Evolutionary conservation across 768 basidiomycete genomes (phyloP), one percentile per base, ranked within the genome.

Genomic region (Lactifluus subvellereus): DNA sequence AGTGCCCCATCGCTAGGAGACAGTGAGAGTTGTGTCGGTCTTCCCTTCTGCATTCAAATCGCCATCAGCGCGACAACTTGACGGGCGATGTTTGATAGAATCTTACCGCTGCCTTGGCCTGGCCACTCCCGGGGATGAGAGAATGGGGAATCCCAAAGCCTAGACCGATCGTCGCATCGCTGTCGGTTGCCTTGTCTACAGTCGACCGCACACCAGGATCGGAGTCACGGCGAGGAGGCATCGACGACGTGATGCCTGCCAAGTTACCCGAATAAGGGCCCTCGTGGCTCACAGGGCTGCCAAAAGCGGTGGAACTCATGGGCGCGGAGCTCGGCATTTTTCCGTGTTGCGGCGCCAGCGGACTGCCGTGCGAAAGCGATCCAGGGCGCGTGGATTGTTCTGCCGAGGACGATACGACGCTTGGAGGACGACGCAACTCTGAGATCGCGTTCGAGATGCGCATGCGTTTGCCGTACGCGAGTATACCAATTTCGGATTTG

Each of bases 381-480:
- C 74, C 77, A 0, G 76, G 73, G 9, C 69, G 70, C 7, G 73
- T 66, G 20, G 70, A 73, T 37, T 71, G 71, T 72, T 80, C 73
- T 2, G 59, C 66, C 14, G 72, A 65, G 67, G 54, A 71, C 61
- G 81, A 79, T 54, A 79, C 68, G 52, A 89, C 76, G 0, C 85
- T 84, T 0, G 86, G 84, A 0, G 89, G 87, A 3, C 85, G 83
- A 30, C 87, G 85, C 6, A 99, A 83, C 60, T 99, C 95, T 5
- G 83, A 76, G 68, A 99, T 97, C 30, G 93, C 93, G 67, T 96
- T 94, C 30, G 90, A 87, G 60, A 99, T 94, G 59, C 92, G 86
- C 73, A 92, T 81, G 18, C 97, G 91, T 72, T 97, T 97, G 13
- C 97, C 97, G 68, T 96, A 97, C 4, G 94, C 94, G 70, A 82